Evolutionary conservation across 129 eudicot genomes (phyloP), one percentile per base, ranked within the genome.

Genomic region (Flaveria brownii): DNA sequence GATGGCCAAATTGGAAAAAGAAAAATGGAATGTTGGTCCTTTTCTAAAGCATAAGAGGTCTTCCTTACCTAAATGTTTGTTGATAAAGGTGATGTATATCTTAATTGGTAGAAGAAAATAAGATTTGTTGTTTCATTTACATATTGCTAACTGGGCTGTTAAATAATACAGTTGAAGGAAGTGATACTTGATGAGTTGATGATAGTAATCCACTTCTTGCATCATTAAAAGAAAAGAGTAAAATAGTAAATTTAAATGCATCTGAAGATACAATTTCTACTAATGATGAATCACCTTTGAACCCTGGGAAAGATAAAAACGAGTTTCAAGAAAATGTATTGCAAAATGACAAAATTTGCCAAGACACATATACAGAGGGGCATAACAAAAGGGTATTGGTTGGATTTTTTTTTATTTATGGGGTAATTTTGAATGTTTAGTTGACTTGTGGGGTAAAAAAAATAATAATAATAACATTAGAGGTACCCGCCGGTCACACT

Each of bases 151-250:
- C 20, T 15, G 69, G 69, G 46, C 66, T 63, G 11, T 63, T 39
- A 62, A 15, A 20, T 65, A 47, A 25, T 71, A 81, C 86, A 93
- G 98, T 82, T 94, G 71, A 88, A 94, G 87, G 85, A 84, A 70
- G 79, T 73, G 23, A 75, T 94, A 77, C 83, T 87, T 70, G 82
- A 81, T 69, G 84, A 77, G 82, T 87, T 70, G 82, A 81, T 69
- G 84, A 81, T 39, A 83, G 75, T 52, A 85, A 87, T 75, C 84
- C 92, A 68, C 62, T 84, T 78, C 81, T 79, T 59, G 71, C 78
- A 75, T 83, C 90, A 67, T 73, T 94, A 76, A 89, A 81, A 84
- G 88, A 89, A 79, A 74, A 57, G 80, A 81, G 91, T 83, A 89
- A 82, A 61, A 59, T 89, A 64, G 70, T 39, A 43, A 62, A 65